A percentile compares a stretch with the other conserved stretches of the same genome.
Conservation (phyloP, 2,329 filamentous ascomycete genomes). For the Ophiostoma pallidulum region DNA sequence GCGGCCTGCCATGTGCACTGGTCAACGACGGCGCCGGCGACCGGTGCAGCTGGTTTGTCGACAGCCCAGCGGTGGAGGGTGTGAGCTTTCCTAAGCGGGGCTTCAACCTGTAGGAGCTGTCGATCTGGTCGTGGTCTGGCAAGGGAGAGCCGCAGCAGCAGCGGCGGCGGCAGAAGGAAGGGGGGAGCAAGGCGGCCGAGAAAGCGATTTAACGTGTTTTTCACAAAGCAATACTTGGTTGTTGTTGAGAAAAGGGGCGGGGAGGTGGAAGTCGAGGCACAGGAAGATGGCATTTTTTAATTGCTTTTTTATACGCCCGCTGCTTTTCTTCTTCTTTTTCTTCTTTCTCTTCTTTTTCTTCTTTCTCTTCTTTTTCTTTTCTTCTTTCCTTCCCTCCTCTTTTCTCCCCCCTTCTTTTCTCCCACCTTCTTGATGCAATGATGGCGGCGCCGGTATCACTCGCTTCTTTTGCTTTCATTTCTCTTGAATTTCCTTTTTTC, state of each 20-base stretch:
- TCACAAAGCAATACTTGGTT: neutral
- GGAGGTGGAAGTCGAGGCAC: neutral
- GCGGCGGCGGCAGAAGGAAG: constrained; percentile 9
- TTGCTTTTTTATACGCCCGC: neutral
- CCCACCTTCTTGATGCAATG: constrained; percentile 1
- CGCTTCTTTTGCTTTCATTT: neutral
- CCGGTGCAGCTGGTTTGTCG: constrained; percentile 91
- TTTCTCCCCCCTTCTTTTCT: neutral
- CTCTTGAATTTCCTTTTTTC: neutral
- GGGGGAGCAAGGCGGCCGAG: too few species aligned
- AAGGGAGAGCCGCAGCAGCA: neutral
- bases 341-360: neutral
- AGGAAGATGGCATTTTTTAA: neutral
- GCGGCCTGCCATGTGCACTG: constrained; percentile 71
- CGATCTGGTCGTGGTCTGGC: neutral
- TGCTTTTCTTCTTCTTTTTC: neutral
- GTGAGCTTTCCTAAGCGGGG: constrained; percentile 73
- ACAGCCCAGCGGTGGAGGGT: constrained; percentile 74
- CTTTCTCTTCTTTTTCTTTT: neutral
- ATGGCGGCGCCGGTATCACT: constrained; percentile 5
- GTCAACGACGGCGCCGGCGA: constrained; percentile 80
- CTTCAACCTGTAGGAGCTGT: constrained; percentile 35
- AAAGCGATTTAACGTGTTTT: neutral
- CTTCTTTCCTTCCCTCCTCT: neutral
- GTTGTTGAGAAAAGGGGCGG: neutral